Evolutionary conservation across 2,329 filamentous ascomycete species (phyloP), one percentile per base, ranked within the genome.

Genomic region (Apiospora saccharicola): DNA sequence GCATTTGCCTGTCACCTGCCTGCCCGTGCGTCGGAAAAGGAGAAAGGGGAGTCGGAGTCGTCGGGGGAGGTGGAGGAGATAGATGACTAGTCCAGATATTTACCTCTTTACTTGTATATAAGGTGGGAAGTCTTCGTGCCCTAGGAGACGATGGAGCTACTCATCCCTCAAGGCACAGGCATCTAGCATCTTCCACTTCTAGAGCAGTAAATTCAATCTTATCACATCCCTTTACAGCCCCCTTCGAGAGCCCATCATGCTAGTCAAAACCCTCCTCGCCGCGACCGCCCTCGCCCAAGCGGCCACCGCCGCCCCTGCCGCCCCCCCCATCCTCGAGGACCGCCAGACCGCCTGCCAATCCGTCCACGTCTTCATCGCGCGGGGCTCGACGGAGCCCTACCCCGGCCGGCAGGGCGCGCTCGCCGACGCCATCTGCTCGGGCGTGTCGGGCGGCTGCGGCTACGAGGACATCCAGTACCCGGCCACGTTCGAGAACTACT

Each of bases 381-480:
- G 68, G 19, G 68, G 68, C 22, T 70, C 68, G 19, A 43, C 43
- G 46, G 68, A 70, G 68, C 46, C 46, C 24, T 51, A 51, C 46
- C 68, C 68, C 22, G 68, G 68, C 30, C 68, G 68, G n/a, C 68
- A 70, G 34, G 68, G 68, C 10, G 68, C 68, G 30, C 68, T 70
- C 19, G 68, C 47, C 22, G 37, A 37, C 30, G 68, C 68, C 46
- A 51, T 70, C 47, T 70, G 68, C 68, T 10, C 26, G 5, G 68
- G 46, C 34, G 22, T 70, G 19, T 41, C 68, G 30, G 76, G 74
- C 67, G 34, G 47, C 30, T 70, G 68, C 68, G 46, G 46, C 19
- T 51, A 51, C 68, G 68, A 70, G 68, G 68, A 70, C 47, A 47
- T 70, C 68, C 19, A 57, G 47, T 70, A 70, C 68, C 68, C 68